These are phyloP conservation scores for Neurospora sp. DNA, from an alignment of 495 filamentous ascomycete genomes.

Conservation along the genomic window DNA sequence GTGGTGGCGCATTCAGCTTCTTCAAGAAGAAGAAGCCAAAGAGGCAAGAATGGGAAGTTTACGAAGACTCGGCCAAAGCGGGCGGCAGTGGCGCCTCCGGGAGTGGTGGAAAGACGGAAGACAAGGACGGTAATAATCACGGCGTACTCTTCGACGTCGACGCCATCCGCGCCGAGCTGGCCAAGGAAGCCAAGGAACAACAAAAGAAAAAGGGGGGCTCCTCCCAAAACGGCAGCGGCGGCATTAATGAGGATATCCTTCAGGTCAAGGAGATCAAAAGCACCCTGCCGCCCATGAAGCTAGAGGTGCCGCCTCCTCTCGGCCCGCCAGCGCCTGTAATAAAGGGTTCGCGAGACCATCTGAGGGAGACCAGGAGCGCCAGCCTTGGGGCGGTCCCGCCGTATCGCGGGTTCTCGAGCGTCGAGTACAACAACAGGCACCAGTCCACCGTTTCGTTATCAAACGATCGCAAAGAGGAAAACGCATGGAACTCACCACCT, in stretches of 20 bases:
- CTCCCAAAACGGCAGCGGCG: neutral
- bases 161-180: conserved; percentile 79
- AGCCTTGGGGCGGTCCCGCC: conserved; percentile 20
- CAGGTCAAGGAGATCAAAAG: conserved; percentile 76
- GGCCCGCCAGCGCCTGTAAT: conserved; percentile 13
- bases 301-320: conserved; percentile 42
- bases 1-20: conserved; percentile 58
- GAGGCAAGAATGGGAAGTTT: conserved; percentile 93
- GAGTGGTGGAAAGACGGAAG: conserved; percentile 25
- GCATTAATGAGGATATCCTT: conserved; percentile 34
- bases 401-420: conserved; percentile 17
- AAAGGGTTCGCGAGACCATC: conserved; percentile 24
- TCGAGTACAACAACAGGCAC: neutral
- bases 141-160: conserved; percentile 90
- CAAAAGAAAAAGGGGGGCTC: neutral
- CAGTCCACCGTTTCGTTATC: conserved; percentile 14
- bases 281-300: conserved; percentile 80
- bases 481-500: conserved; percentile 15
- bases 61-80: conserved; percentile 46
- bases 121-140: conserved; percentile 37
- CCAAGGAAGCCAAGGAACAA: conserved; percentile 64
- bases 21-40: conserved; percentile 56
- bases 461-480: conserved; percentile 10
- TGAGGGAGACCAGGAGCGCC: conserved; percentile 43
- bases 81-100: conserved; percentile 10